A percentile compares a stretch with the other conserved stretches of the same genome.
Conservation (phyloP, 129 eudicot species). For the Scalesia atractyloides region DNA sequence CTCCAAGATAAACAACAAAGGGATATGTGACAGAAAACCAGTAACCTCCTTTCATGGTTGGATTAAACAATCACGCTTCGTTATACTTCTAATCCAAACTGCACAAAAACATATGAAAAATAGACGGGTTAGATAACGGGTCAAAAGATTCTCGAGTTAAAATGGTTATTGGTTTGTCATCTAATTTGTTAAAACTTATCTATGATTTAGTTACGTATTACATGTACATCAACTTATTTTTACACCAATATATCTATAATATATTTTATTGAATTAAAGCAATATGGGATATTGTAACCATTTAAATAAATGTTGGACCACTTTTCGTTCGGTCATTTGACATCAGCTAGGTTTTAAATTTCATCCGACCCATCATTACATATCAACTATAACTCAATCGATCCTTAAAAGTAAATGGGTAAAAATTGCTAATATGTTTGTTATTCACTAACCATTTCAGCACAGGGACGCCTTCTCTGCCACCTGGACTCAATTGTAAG, state of each 20-base stretch:
- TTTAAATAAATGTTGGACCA: not conserved
- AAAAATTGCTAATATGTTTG: not conserved
- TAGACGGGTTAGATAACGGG: too few species aligned
- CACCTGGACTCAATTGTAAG: slow-evolving; percentile 98
- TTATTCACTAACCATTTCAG: slow-evolving; percentile 74
- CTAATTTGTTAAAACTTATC: too few species aligned
- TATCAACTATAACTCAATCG: not conserved
- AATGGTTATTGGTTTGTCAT: too few species aligned
- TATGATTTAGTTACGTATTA: too few species aligned
- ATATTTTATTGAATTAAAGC: not conserved
- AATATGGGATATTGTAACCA: slow-evolving; percentile 3
- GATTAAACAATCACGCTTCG: slow-evolving; percentile 42
- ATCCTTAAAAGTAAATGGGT: not conserved
- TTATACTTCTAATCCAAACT: slow-evolving; percentile 46
- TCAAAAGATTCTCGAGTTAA: too few species aligned
- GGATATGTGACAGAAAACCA: slow-evolving; percentile 46
- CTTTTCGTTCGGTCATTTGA: not conserved
- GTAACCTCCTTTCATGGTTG: slow-evolving; percentile 81
- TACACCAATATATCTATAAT: not conserved
- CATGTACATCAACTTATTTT: too few species aligned
- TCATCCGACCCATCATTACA: not conserved
- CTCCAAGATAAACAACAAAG: slow-evolving; percentile 38
- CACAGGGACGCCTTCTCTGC: slow-evolving; percentile 94
- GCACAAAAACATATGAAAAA: slow-evolving; percentile 30
- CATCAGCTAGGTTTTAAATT: not conserved